Evolutionary conservation across 257 asterid species (phyloP).

Genomic region (Solanum chilense): DNA sequence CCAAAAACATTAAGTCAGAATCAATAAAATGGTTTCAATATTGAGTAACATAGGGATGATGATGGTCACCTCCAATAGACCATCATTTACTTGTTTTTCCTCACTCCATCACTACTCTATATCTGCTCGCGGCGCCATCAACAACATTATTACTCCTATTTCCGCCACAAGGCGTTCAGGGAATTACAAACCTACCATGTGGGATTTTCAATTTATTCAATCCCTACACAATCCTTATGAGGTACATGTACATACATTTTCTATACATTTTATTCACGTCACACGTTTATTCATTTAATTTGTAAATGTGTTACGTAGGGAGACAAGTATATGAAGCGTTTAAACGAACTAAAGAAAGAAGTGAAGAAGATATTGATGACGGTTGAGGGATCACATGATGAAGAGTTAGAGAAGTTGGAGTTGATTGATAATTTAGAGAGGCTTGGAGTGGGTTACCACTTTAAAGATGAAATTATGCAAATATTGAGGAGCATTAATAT

Average conservation of each 20-base stretch:
- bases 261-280: too few relatives aligned
- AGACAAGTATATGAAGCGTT: neutral
- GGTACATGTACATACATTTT: too few relatives aligned
- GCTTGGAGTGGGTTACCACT: constrained; percentile 24
- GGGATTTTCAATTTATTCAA: neutral
- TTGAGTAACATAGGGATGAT: too few relatives aligned
- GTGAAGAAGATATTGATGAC: constrained; percentile 5
- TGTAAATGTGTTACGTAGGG: neutral
- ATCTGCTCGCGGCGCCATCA: too few relatives aligned
- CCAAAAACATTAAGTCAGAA: too few relatives aligned
- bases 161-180: neutral
- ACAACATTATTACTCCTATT: too few relatives aligned
- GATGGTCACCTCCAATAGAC: too few relatives aligned
- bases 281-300: too few relatives aligned
- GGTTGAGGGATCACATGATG: neutral
- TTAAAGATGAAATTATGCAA: constrained; percentile 11
- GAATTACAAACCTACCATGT: neutral
- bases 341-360: neutral
- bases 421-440: constrained; percentile 24
- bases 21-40: too few relatives aligned
- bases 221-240: neutral
- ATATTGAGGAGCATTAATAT: neutral
- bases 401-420: constrained; percentile 2
- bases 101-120: too few relatives aligned
- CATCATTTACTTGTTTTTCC: too few relatives aligned